These are phyloP conservation scores for Phaeosphaeria sp. DNA, from an alignment of 2,329 filamentous ascomycete genomes.

Conservation along the genomic window DNA sequence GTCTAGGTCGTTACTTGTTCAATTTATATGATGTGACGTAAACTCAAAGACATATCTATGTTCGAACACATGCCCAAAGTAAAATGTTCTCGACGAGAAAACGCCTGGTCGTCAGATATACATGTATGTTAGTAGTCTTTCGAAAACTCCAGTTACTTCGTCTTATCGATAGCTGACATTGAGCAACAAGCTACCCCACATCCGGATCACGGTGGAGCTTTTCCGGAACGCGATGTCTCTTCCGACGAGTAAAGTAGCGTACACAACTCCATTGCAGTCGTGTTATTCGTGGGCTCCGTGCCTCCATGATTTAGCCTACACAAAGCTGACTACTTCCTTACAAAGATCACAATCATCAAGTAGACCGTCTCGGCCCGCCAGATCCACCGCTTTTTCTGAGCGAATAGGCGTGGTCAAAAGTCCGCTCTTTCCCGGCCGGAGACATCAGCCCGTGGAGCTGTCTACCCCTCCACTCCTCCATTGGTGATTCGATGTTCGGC, in stretches of 20 bases:
- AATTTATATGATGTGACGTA: no score
- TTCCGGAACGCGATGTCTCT: not conserved
- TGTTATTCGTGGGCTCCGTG: slow-evolving; percentile 1
- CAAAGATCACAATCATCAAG: slow-evolving; percentile 19
- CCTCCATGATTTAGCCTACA: slow-evolving; percentile 9
- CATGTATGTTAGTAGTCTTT: no score
- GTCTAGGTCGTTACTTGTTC: no score
- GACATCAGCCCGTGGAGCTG: slow-evolving; percentile 14
- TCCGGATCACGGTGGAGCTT: not conserved
- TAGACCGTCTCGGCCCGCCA: slow-evolving; percentile 17
- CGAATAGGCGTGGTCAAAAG: slow-evolving; percentile 16
- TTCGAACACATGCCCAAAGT: no score
- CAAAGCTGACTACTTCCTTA: slow-evolving; percentile 24
- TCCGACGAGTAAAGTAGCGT: not conserved
- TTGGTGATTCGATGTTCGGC: slow-evolving; percentile 23
- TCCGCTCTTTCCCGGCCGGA: slow-evolving; percentile 17
- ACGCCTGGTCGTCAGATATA: no score
- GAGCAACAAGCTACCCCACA: not conserved
- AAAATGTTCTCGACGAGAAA: no score
- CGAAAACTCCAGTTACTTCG: not conserved
- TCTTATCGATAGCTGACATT: not conserved
- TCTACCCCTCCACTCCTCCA: slow-evolving; percentile 20
- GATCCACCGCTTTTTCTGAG: slow-evolving; percentile 6
- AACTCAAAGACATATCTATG: no score
- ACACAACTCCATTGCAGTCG: not conserved